Base-by-base conservation (phyloP, 148 eudicot genomes). In the Diospyros lotus region DNA sequence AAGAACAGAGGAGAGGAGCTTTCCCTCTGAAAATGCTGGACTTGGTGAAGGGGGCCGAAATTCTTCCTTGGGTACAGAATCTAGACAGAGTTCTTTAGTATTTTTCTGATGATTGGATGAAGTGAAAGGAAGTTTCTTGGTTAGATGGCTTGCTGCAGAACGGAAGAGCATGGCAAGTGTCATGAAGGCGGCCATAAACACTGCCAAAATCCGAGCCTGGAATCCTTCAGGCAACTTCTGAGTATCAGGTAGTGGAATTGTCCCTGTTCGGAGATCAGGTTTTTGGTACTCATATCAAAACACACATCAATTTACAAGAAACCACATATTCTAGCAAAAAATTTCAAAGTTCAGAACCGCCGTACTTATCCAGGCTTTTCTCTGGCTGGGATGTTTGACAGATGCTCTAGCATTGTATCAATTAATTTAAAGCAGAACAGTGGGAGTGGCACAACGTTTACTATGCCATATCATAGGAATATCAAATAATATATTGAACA, bases 31-130 rank as follows among this genome's bases (percentile, higher is more conserved):
- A 66, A 84, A 84, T 28, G 89, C 78, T 53, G 90, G 91, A 48
- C 85, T 76, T 38, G 93, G 89, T 43, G 91, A 88, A 73, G 96
- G 96, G 69, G 94, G 94, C 50, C 85, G 87, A 64, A 75, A 76
- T 59, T 89, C 87, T 68, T 89, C 93, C 70, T 76, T 78, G 38
- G 89, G 66, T 54, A 58, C 60, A 11, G 81, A 50, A 52, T 85
- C 86, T 8, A 76, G 66, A 67, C 85, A 64, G 75, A 79, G 76
- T 53, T 87, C 87, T n/a, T 79, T 73, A 41, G 64, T 9, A 76
- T 50, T 81, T 76, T 56, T 80, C 66, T 71, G 70, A 51, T 73
- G 64, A 69, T 74, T 67, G 51, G 80, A 61, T 40, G 87, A 73
- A 54, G 85, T 76, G 66, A 83, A 79, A 38, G 87, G 77, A 73